Percentiles rank a stretch among this genome's conserved stretches.
phyloP scores from a whole-genome alignment of 1,284 basidiomycete genomes.

The Baeospora myosura region DNA sequence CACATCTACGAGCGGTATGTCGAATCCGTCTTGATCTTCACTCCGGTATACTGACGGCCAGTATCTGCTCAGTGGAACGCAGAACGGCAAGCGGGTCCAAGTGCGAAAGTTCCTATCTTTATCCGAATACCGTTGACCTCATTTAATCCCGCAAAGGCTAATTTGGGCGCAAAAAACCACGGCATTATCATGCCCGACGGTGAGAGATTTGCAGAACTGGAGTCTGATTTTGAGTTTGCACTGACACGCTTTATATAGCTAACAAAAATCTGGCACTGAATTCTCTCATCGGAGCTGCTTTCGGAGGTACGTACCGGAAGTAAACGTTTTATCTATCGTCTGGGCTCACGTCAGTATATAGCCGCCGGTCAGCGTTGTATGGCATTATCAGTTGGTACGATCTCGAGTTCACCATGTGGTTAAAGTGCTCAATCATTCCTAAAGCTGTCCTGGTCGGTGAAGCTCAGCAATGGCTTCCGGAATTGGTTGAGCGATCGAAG shows the following conservation, averaged over 20 bases:
- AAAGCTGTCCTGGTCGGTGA: slow-evolving; percentile 79
- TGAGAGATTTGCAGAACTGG: slow-evolving; percentile 28
- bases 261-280: slow-evolving; percentile 94
- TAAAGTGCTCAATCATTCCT: slow-evolving; percentile 2
- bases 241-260: slow-evolving; percentile 39
- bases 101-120: slow-evolving; percentile 23
- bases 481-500: slow-evolving; percentile 79
- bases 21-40: neutral
- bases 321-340: neutral
- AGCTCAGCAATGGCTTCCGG: slow-evolving; percentile 78
- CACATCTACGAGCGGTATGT: slow-evolving; percentile 85
- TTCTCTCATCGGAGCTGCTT: slow-evolving; percentile 90
- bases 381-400: slow-evolving; percentile 82
- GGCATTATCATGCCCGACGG: slow-evolving; percentile 93
- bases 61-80: slow-evolving; percentile 50
- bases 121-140: neutral
- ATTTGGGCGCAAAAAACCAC: slow-evolving; percentile 97
- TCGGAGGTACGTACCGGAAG: slow-evolving; percentile 59
- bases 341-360: slow-evolving; percentile 24
- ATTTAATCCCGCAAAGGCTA: slow-evolving; percentile 45
- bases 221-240: slow-evolving; percentile 5
- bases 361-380: slow-evolving; percentile 97
- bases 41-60: too few species aligned
- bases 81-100: slow-evolving; percentile 90
- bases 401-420: neutral